Conservation (phyloP, 352 stramenopile genomes). For the Globisporangium nagaii region DNA sequence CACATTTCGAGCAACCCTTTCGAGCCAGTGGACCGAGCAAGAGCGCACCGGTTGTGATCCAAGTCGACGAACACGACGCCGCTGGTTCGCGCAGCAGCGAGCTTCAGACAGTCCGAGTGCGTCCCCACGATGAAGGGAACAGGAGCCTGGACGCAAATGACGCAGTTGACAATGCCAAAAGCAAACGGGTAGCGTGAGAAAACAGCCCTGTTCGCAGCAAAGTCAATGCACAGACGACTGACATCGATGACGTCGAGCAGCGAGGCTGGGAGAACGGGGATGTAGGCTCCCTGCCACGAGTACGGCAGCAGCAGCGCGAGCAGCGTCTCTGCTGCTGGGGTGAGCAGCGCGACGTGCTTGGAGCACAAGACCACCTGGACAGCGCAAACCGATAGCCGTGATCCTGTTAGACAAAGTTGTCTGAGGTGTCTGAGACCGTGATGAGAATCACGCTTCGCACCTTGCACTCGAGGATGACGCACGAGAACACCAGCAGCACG, state of each 20-base stretch:
- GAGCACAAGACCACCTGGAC: constrained; percentile 89
- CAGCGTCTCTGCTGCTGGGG: constrained; percentile 88
- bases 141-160: constrained; percentile 64
- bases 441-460: too few relatives aligned
- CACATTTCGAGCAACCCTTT: neutral
- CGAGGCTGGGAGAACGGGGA: constrained; percentile 89
- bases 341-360: constrained; percentile 85
- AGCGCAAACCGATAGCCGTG: neutral
- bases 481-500: constrained; percentile 88
- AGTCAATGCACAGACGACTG: constrained; percentile 5
- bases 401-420: too few relatives aligned
- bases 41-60: constrained; percentile 82
- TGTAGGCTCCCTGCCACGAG: constrained; percentile 93
- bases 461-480: constrained; percentile 87
- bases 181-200: neutral
- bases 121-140: constrained; percentile 94
- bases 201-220: neutral
- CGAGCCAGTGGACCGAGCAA: too few relatives aligned
- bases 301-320: constrained; percentile 91
- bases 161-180: neutral
- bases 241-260: constrained; percentile 94
- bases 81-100: constrained; percentile 46
- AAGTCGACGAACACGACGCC: constrained; percentile 94
- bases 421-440: too few relatives aligned
- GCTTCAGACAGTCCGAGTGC: constrained; percentile 74